Percentiles rank a stretch among this genome's conserved stretches.
phyloP scores from a whole-genome alignment of 164 flowering plant species.

The Kalanchoe fedtschenkoi region DNA sequence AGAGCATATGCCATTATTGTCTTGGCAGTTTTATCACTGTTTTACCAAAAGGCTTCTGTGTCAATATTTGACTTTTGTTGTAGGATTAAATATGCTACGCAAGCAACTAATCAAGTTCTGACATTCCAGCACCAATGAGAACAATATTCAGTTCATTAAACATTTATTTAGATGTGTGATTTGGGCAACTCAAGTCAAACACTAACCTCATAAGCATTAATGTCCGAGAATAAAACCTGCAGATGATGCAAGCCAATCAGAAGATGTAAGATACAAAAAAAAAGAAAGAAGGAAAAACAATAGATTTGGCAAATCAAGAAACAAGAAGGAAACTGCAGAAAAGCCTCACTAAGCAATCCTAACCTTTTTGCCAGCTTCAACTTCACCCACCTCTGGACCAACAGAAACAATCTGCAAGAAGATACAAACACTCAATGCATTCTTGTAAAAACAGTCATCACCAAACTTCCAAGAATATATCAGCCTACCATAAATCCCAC shows the following conservation, averaged over 20 bases:
- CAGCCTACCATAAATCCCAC: not conserved
- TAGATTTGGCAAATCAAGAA: not conserved
- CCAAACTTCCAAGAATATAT: not conserved
- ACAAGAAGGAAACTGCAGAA: not conserved
- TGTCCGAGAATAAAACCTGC: conserved; percentile 93
- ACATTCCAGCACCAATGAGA: not conserved
- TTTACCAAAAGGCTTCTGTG: not conserved
- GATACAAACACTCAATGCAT: not conserved
- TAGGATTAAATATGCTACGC: too few relatives aligned
- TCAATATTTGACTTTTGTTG: not conserved
- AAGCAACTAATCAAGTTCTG: not conserved
- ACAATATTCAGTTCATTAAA: not conserved
- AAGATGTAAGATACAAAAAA: not conserved
- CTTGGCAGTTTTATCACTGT: not conserved
- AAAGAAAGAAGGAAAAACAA: not conserved
- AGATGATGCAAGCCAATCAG: conserved; percentile 6
- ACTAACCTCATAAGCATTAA: conserved; percentile 85
- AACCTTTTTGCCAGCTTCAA: conserved; percentile 87
- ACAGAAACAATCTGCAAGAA: conserved; percentile 62
- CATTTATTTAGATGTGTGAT: not conserved
- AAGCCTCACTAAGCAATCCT: not conserved
- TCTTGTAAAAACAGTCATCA: not conserved
- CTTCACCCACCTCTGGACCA: conserved; percentile 60
- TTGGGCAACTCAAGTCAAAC: not conserved
- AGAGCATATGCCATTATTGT: not conserved